Base-by-base conservation (phyloP, 2,329 filamentous ascomycete species). In the Stemphylium vesicarium region DNA sequence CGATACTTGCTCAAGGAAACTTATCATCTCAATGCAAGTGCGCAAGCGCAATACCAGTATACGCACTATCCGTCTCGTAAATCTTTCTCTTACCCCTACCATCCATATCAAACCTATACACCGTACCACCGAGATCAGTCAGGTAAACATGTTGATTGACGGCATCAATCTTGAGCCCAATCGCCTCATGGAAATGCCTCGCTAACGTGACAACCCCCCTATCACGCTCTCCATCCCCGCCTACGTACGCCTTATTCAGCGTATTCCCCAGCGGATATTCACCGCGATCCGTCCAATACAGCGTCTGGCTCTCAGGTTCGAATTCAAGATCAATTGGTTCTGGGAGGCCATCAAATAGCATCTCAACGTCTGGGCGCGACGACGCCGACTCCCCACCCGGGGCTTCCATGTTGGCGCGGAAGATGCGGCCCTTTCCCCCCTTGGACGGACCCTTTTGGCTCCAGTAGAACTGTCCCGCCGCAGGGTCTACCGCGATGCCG, bases 201-300 rank as follows among this genome's bases (percentile, higher is more conserved):
- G 66, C 58, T 37, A 70, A 15, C n/a, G 50, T 48, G 4, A 39
- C 43, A 24, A 54, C 24, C 1, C 44, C n/a, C 6, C 50, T 41
- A n/a, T 50, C 38, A 4, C 12, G n/a, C 7, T 50, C 38, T 2
- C 59, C 33, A 8, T 29, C 24, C 13, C 22, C 22, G 9, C 49
- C 40, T 9, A 39, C 24, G 20, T 47, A 50, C 1, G 72, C 72
- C 5, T 75, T 68, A 63, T 85, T 84, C 53, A 87, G 57, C 10
- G 79, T 79, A 63, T 84, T 85, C 0, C 85, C 85, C 8, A 70
- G 64, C 0, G 84, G 84, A 1, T 81, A 68, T 58, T 87, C 85
- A 4, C 85, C 85, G 0, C 85, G 76, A 59, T 87, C 85, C 0
- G 85, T 86, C 85, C 85, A 87, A 67, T 84, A 87, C 22, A 88